Evolutionary conservation across 768 basidiomycete species (phyloP).

Genomic region (Nidularia pulvinata): DNA sequence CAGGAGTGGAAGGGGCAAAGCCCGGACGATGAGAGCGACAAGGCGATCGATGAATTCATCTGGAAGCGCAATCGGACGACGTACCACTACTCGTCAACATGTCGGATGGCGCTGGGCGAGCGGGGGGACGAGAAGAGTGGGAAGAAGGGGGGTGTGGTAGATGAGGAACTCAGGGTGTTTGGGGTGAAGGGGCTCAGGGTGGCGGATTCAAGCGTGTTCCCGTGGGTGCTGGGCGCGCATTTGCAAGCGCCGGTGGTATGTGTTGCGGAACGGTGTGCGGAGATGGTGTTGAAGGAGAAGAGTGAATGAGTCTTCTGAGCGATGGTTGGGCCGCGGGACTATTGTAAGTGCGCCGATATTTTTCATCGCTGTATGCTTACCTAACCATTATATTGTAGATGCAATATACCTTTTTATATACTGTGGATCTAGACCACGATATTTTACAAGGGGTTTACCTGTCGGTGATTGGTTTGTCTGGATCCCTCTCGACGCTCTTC

Average conservation of each 20-base stretch:
- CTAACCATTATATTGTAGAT: no score
- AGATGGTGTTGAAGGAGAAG: no score
- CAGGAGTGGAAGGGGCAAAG: conserved; percentile 16
- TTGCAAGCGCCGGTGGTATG: not conserved
- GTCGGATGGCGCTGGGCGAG: conserved; percentile 30
- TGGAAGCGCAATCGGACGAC: conserved; percentile 16
- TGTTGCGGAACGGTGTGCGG: not conserved
- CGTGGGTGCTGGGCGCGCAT: not conserved
- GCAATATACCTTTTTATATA: no score
- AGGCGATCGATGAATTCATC: conserved; percentile 25
- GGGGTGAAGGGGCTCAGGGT: not conserved
- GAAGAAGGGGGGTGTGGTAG: not conserved
- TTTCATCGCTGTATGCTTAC: no score
- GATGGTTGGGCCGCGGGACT: no score
- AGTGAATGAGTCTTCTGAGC: no score
- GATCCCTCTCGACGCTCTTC: no score
- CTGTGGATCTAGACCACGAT: no score
- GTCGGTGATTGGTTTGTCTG: no score
- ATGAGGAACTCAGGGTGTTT: not conserved
- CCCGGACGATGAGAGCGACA: conserved; percentile 21
- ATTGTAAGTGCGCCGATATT: no score
- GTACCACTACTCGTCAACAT: conserved; percentile 33
- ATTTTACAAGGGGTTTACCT: no score
- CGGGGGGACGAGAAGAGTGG: conserved; percentile 5
- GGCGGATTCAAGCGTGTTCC: not conserved